Evolutionary conservation across 352 stramenopile genomes (phyloP).

Genomic region (Phytophthora multivora): DNA sequence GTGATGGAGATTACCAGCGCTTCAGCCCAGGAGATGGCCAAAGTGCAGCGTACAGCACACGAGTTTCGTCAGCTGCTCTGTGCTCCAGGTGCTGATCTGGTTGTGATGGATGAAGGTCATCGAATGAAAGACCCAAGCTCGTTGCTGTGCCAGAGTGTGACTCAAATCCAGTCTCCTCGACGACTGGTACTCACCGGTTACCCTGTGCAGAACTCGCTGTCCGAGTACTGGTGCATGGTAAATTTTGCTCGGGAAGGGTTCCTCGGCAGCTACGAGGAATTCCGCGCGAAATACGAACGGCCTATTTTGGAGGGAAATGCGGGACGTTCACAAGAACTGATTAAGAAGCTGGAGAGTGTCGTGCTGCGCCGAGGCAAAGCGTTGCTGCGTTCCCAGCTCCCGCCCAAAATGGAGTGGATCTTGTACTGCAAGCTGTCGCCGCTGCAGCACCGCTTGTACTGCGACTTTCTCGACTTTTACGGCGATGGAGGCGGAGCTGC

Average conservation of each 20-base stretch:
- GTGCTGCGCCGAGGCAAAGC: conserved; percentile 75
- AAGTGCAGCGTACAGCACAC: conserved; percentile 56
- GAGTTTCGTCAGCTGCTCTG: conserved; percentile 65
- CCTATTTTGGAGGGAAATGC: conserved; percentile 81
- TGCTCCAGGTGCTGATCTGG: conserved; percentile 69
- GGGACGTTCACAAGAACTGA: conserved; percentile 66
- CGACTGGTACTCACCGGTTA: conserved; percentile 94
- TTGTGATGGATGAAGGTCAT: conserved; percentile 90
- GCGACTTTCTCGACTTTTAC: conserved; percentile 71
- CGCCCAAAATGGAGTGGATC: conserved; percentile 88
- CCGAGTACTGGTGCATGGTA: conserved; percentile 92
- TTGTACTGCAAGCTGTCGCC: conserved; percentile 85
- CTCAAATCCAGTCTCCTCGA: conserved; percentile 71
- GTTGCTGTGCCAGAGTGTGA: conserved; percentile 81
- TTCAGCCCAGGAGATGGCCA: conserved; percentile 49
- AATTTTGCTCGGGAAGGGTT: conserved; percentile 85
- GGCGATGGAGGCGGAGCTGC: conserved; percentile 42
- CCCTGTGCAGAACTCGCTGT: conserved; percentile 95
- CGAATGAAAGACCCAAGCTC: conserved; percentile 88
- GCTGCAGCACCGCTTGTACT: conserved; percentile 83
- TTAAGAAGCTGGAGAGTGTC: conserved; percentile 62
- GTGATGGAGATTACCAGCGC: conserved; percentile 71
- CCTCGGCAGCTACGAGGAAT: conserved; percentile 74
- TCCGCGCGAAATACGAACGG: conserved; percentile 78
- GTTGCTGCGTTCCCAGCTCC: conserved; percentile 72